phyloP scores from a whole-genome alignment of 2,329 filamentous ascomycete species.

The Hypoxylon sp. region DNA sequence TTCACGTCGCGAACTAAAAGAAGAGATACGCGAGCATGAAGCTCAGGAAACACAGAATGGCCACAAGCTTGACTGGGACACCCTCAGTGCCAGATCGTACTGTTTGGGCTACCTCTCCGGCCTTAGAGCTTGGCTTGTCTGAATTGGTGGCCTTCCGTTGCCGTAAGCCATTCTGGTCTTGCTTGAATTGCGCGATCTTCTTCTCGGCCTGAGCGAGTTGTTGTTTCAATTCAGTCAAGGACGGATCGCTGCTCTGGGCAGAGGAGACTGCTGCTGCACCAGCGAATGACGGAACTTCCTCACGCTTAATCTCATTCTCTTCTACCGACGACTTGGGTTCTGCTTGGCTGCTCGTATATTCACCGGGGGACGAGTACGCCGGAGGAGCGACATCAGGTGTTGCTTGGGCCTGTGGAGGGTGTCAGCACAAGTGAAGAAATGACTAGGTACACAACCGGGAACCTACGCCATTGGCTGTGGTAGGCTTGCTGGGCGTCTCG shows the following conservation, averaged over 20 bases:
- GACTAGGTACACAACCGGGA: conserved; percentile 20
- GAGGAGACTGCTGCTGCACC: conserved; percentile 62
- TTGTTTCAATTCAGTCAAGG: conserved; percentile 72
- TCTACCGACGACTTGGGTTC: conserved; percentile 49
- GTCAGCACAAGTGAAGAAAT: conserved; percentile 12
- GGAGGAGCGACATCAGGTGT: conserved; percentile 61
- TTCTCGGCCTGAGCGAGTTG: conserved; percentile 82
- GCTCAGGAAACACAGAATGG: conserved; percentile 85
- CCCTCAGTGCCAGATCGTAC: conserved; percentile 74
- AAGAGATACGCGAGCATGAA: conserved; percentile 97
- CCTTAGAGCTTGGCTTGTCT: conserved; percentile 58
- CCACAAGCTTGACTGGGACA: conserved; percentile 87
- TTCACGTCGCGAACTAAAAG: conserved; percentile 70
- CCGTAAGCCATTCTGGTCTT: conserved; percentile 76
- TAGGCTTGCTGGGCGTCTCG: conserved; percentile 58
- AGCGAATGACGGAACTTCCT: conserved; percentile 49
- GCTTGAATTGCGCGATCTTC: conserved; percentile 75
- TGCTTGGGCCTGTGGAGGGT: conserved; percentile 50
- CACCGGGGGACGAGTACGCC: conserved; percentile 60
- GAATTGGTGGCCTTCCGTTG: conserved; percentile 78
- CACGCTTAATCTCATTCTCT: conserved; percentile 47
- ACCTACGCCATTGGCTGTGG: conserved; percentile 58
- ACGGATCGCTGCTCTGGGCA: conserved; percentile 58
- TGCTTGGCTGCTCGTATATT: conserved; percentile 53
- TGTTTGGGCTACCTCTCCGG: conserved; percentile 65